A percentile compares a stretch with the other conserved stretches of the same genome.
phyloP scores from a whole-genome alignment of 257 asterid genomes.

The Ocimum tenuiflorum region DNA sequence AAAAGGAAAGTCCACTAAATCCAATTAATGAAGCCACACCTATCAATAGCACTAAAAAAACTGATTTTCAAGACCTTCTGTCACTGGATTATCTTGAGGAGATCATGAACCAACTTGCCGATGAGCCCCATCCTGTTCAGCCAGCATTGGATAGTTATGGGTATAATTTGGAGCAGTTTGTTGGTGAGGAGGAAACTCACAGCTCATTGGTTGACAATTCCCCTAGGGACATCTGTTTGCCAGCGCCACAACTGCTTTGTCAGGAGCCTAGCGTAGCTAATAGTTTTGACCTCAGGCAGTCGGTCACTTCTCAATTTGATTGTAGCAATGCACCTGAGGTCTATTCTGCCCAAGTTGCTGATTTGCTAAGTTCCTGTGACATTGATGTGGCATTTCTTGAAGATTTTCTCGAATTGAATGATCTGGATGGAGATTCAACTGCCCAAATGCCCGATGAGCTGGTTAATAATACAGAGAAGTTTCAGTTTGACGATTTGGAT shows the following conservation, averaged over 20 bases:
- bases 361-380: not conserved
- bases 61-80: constrained; percentile 18
- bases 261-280: constrained; percentile 22
- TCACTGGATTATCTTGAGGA: constrained; percentile 48
- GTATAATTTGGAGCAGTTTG: constrained; percentile 26
- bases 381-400: constrained; percentile 50
- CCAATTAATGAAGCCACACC: constrained; percentile 20
- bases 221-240: constrained; percentile 25
- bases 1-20: constrained; percentile 21
- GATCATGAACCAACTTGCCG: constrained; percentile 34
- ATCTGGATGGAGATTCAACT: constrained; percentile 44
- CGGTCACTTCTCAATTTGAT: constrained; percentile 37
- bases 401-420: constrained; percentile 83
- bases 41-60: constrained; percentile 2
- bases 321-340: constrained; percentile 53
- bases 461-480: constrained; percentile 24
- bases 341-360: constrained; percentile 30
- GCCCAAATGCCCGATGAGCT: constrained; percentile 24
- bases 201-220: constrained; percentile 36
- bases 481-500: constrained; percentile 37
- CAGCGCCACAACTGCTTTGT: constrained; percentile 17
- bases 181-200: constrained; percentile 34
- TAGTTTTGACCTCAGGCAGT: constrained; percentile 41
- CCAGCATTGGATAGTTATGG: constrained; percentile 22
- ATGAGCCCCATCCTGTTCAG: constrained; percentile 30